Evolutionary conservation across 1,284 basidiomycete genomes (phyloP).

Genomic region (Apiotrichum gamsii): DNA sequence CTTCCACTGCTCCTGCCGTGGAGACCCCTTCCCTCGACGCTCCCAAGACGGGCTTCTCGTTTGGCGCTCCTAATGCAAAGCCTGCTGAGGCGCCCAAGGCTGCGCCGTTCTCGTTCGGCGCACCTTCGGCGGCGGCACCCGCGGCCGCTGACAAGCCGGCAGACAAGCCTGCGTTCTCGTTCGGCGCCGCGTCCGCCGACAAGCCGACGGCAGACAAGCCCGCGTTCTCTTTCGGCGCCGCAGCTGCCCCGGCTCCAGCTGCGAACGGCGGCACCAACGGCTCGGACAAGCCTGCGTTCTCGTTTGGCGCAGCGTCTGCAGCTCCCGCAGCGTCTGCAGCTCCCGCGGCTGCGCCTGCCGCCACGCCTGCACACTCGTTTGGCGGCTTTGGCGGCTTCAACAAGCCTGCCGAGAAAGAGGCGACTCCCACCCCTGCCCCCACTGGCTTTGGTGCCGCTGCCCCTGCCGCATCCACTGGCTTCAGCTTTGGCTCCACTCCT

Average conservation of each 20-base stretch:
- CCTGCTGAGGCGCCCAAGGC: conserved; percentile 13
- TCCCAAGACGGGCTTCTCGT: too few species aligned
- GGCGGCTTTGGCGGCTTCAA: conserved; percentile 4
- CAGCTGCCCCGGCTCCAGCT: neutral
- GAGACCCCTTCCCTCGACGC: too few species aligned
- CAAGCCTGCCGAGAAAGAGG: conserved; percentile 1
- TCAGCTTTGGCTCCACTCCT: neutral
- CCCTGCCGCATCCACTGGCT: neutral
- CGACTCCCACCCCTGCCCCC: neutral
- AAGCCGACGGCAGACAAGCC: conserved; percentile 8
- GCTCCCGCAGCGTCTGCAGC: conserved; percentile 8
- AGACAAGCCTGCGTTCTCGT: conserved; percentile 22
- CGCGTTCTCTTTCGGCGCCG: conserved; percentile 17
- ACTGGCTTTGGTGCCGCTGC: conserved; percentile 3
- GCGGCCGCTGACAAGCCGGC: conserved; percentile 9
- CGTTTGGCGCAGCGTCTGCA: conserved; percentile 17
- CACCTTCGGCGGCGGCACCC: neutral
- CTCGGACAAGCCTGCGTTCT: conserved; percentile 11
- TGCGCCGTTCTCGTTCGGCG: conserved; percentile 5
- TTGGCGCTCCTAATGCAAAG: conserved; percentile 1
- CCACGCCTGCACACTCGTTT: neutral
- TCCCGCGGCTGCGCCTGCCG: conserved; percentile 1
- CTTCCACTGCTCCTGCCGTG: too few species aligned
- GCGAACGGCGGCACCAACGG: neutral
- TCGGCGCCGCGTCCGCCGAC: conserved; percentile 15